Base-by-base conservation (phyloP, 2,329 filamentous ascomycete species). In the Stemphylium lycopersici region DNA sequence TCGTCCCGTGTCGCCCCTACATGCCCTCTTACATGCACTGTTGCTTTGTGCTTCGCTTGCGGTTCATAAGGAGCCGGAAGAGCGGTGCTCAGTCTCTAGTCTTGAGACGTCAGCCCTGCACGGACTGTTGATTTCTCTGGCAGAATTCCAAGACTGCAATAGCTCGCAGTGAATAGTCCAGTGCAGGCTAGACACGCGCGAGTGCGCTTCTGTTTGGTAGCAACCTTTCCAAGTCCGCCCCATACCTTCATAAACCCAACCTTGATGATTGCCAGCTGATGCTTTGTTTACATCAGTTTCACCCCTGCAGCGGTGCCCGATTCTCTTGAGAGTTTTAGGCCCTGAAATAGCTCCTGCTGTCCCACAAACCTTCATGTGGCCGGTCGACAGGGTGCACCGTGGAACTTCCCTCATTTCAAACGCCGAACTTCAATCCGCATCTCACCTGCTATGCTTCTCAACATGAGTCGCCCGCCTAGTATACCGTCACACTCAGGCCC, bases 381-480 rank as follows among this genome's bases (percentile, higher is more conserved):
- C 59, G 65, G 57, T 60, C 61, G 56, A 56, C 62, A 61, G 63
- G 36, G 66, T 69, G 59, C 62, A 68, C 68, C 66, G 66, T 69
- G 65, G 62, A 69, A 67, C 48, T 58, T 61, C 64, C 68, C 66
- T 66, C 58, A 65, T 66, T 59, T 62, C 64, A 58, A 63, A 49
- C 63, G 55, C 58, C 58, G 61, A 67, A 61, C 65, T 42, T 61
- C 66, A 54, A 66, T 49, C 57, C 49, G 58, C 59, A 55, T 61
- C 54, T 59, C 41, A 43, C 63, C 61, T 67, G 63, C 62, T 57
- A 74, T 72, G 69, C 66, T 74, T 68, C 90, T 90, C 45, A 81
- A 89, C 36, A 92, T 96, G 63, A 90, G 96, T 68, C 91, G 91
- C 18, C 89, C 96, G 72, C 82, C 83, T 2, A 91, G 96, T 50